phyloP scores from a whole-genome alignment of 2,329 filamentous ascomycete genomes.

The Cladosporium halotolerans region DNA sequence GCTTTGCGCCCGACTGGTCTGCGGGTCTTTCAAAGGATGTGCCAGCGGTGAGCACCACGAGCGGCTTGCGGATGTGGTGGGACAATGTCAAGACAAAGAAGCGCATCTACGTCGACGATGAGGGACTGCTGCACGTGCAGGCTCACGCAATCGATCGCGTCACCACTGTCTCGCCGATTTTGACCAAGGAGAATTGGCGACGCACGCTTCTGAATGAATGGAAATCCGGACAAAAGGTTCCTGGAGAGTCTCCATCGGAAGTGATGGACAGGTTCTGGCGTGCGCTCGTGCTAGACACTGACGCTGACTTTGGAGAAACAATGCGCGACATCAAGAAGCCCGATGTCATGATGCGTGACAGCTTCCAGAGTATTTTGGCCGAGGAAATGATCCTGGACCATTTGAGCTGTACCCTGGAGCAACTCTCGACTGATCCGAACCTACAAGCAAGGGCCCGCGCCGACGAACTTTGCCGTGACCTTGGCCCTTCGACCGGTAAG shows the following conservation, averaged over 20 bases:
- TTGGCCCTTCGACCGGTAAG: background rate
- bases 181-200: constrained; percentile 7
- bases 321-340: background rate
- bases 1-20: constrained; percentile 8
- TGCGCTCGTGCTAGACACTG: constrained; percentile 1
- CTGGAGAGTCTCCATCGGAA: background rate
- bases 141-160: constrained; percentile 8
- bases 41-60: background rate
- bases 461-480: background rate
- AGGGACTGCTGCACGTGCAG: constrained; percentile 7
- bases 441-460: constrained; percentile 1
- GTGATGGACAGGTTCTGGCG: constrained; percentile 5
- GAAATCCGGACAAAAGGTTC: background rate
- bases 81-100: background rate
- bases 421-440: background rate
- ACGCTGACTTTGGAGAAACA: background rate
- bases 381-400: constrained; percentile 6
- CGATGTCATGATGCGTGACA: background rate
- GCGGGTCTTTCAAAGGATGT: background rate
- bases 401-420: constrained; percentile 7
- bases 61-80: constrained; percentile 1
- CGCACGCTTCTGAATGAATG: background rate
- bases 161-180: background rate
- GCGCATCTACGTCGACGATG: constrained; percentile 8
- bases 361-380: constrained; percentile 4